Evolutionary conservation across 2,329 filamentous ascomycete genomes (phyloP), one percentile per base, ranked within the genome.

Genomic region (Fusarium sp.): DNA sequence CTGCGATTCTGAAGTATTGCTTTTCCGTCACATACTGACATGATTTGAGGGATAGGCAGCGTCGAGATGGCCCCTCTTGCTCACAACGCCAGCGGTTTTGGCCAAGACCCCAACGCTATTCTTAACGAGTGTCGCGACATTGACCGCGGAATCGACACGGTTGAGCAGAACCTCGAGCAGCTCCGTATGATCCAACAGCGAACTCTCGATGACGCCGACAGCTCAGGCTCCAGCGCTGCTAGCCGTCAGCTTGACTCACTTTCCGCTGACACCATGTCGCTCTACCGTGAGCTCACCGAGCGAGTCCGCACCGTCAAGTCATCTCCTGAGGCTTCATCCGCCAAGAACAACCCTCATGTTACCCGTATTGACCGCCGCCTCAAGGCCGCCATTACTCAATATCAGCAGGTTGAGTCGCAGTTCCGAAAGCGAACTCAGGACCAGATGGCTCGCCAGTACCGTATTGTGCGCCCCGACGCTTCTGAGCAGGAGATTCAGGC

Each of bases 401-500:
- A 94, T 83, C 93, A 96, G 80, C 86, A 89, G 69, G 84, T 93
- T 56, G 94, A 98, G 79, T 88, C 88, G 2, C 86, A 90, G 22
- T 97, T 94, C 85, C 88, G 91, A 76, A 91, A 92, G 79, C 90
- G 91, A 71, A 89, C 93, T 32, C 87, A 92, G 77, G 91, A 93
- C 49, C 93, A 96, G 79, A 92, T 96, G 82, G 91, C 90, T 70
- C 88, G 96, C 56, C 94, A 97, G 78, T 97, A 96, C 81, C 88
- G 92, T 61, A 97, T 98, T 76, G 94, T 96, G 56, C 87, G 89
- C 68, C 92, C 94, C 22, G 90, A 97, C 59, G 93, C 93, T 5
- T 87, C 88, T 28, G 92, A 96, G 54, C 83, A 86, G 43, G 94
- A 98, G 78, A 88, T 97, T 28, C 86, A 87, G 60, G 87, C 90